Percentiles rank a stretch among this genome's conserved stretches.
Conservation (phyloP, 2,329 filamentous ascomycete genomes). For the Diaporthe ampelina region DNA sequence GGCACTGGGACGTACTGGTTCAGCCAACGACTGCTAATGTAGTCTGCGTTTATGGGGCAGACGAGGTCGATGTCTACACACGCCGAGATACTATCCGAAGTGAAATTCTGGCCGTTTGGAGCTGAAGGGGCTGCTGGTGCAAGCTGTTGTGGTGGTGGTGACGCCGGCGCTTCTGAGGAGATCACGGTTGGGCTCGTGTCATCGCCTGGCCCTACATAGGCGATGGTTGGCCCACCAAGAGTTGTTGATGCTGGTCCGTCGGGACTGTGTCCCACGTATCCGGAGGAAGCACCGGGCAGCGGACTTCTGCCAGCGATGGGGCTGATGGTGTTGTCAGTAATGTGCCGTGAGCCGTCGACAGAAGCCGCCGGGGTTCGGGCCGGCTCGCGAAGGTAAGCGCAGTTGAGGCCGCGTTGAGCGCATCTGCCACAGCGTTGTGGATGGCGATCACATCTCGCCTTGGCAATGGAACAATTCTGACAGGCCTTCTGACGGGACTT, state of each 20-base stretch:
- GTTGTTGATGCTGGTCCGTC: no score
- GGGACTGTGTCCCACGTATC: neutral
- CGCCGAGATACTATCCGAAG: neutral
- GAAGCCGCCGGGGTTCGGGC: slow-evolving; percentile 6
- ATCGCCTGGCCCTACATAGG: neutral
- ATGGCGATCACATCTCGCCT: slow-evolving; percentile 57
- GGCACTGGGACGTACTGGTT: slow-evolving; percentile 60
- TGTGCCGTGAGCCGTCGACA: neutral
- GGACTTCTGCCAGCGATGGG: neutral
- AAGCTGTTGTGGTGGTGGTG: neutral
- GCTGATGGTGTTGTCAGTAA: neutral
- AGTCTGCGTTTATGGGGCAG: slow-evolving; percentile 61
- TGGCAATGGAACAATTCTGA: slow-evolving; percentile 53
- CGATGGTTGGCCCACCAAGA: neutral
- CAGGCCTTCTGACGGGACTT: slow-evolving; percentile 47
- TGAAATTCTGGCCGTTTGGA: neutral
- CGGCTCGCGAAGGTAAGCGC: slow-evolving; percentile 47
- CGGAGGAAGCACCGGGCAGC: neutral
- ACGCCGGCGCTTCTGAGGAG: neutral
- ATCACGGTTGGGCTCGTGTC: neutral
- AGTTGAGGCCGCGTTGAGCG: slow-evolving; percentile 47
- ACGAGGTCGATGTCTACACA: slow-evolving; percentile 51
- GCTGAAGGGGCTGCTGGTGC: neutral
- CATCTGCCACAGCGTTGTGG: slow-evolving; percentile 52
- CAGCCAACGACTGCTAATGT: slow-evolving; percentile 64